phyloP scores from a whole-genome alignment of 352 stramenopile genomes.

The Globisporangium acanthophoron region DNA sequence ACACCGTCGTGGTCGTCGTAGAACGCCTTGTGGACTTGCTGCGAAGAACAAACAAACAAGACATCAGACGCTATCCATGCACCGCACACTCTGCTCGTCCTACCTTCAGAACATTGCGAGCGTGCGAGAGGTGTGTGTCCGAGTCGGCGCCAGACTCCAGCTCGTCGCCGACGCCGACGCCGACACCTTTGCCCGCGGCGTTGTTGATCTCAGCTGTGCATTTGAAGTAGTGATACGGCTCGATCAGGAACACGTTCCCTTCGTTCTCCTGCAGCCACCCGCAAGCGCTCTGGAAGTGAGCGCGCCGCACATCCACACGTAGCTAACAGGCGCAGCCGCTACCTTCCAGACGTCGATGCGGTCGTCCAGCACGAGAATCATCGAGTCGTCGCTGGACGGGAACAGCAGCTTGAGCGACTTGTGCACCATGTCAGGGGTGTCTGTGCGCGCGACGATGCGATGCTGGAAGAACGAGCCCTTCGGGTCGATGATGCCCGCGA shows the following conservation, averaged over 20 bases:
- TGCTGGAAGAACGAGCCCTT: conserved; percentile 77
- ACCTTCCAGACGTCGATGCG: conserved; percentile 85
- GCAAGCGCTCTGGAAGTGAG: neutral
- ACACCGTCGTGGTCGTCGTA: conserved; percentile 51
- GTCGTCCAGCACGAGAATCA: conserved; percentile 85
- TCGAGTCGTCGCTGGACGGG: conserved; percentile 80
- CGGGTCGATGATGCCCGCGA: conserved; percentile 91
- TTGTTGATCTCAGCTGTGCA: conserved; percentile 83
- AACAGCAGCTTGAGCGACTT: conserved; percentile 87
- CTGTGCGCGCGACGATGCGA: conserved; percentile 82
- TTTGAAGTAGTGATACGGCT: conserved; percentile 84
- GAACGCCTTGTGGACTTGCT: conserved; percentile 60
- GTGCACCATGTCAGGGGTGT: conserved; percentile 83
- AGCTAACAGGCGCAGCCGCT: neutral
- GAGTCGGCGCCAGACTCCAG: conserved; percentile 16
- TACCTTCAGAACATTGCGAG: conserved; percentile 56
- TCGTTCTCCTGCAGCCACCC: conserved; percentile 52
- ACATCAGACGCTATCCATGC: neutral
- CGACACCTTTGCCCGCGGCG: conserved; percentile 42
- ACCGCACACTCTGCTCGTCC: neutral
- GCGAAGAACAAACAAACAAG: neutral
- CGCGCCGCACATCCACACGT: neutral
- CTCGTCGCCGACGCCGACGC: conserved; percentile 37
- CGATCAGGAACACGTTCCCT: conserved; percentile 82
- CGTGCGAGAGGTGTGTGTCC: conserved; percentile 55